Evolutionary conservation across 2,329 filamentous ascomycete species (phyloP).

Genomic region (Phialophora chinensis): DNA sequence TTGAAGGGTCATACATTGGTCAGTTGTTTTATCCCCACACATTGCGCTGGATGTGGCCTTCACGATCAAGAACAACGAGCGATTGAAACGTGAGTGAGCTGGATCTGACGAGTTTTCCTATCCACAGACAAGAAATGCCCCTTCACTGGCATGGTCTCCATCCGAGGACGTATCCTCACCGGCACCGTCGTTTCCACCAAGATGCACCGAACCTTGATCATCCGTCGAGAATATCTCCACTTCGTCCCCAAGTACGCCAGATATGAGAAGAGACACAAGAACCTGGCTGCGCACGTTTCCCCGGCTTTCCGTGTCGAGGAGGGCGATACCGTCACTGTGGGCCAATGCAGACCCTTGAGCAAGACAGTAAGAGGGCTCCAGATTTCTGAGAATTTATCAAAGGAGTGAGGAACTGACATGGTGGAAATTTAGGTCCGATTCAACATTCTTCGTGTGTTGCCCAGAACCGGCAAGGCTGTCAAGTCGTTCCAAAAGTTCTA

Average conservation of each 20-base stretch:
- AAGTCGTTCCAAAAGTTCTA: slow-evolving; percentile 99
- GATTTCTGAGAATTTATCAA: background rate
- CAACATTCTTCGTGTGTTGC: slow-evolving; percentile 98
- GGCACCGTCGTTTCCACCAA: slow-evolving; percentile 99
- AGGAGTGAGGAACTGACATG: slow-evolving; percentile 2
- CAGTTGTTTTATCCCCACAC: slow-evolving; percentile 53
- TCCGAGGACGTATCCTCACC: slow-evolving; percentile 99
- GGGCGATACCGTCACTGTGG: slow-evolving; percentile 98
- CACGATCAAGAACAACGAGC: background rate
- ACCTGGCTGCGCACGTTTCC: slow-evolving; percentile 97
- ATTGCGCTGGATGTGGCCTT: background rate
- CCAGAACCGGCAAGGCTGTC: slow-evolving; percentile 94
- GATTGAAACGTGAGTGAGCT: background rate
- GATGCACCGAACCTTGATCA: slow-evolving; percentile 99
- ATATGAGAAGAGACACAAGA: slow-evolving; percentile 99
- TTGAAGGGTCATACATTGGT: slow-evolving; percentile 99
- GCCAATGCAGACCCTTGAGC: slow-evolving; percentile 98
- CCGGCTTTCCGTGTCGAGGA: slow-evolving; percentile 99
- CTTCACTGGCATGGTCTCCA: slow-evolving; percentile 98
- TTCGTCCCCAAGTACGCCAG: slow-evolving; percentile 99
- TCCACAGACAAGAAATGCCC: slow-evolving; percentile 99
- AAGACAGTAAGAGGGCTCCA: slow-evolving; percentile 80
- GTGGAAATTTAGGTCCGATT: slow-evolving; percentile 77
- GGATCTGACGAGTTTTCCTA: slow-evolving; percentile 39
- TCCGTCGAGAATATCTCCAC: slow-evolving; percentile 99